Evolutionary conservation across 768 basidiomycete species (phyloP), one percentile per base, ranked within the genome.

Genomic region (Tricholoma matsutake): DNA sequence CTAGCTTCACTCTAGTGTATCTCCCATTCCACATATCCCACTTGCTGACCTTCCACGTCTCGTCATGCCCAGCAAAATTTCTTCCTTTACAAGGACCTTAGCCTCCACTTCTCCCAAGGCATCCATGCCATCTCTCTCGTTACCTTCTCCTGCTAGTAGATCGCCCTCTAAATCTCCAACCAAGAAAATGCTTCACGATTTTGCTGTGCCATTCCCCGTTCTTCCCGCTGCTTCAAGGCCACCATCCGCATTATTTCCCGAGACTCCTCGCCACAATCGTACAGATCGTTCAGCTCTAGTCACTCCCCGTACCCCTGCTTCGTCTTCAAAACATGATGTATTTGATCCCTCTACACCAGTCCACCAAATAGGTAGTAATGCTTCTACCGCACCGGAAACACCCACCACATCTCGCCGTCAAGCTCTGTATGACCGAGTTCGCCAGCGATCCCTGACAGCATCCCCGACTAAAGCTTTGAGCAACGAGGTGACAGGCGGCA

Each of bases 401-500:
- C 91, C 91, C 1, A 83, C 83, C 14, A 86, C 86, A 35, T 88
- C 92, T 35, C 83, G 92, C 47, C 82, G 92, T 49, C 85, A 87
- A 67, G 92, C 92, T 7, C 76, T 94, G 1, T 91, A 91, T 65
- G 92, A 94, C 64, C 89, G 92, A 41, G 77, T 94, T 51, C 87
- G 88, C 16, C 87, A 88, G 67, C 82, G 84, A 59, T 92, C 91
- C 4, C 70, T 92, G 57, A 83, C 84, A 1, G 75, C 79, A 37
- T 85, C 89, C 8, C 91, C 92, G 0, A 84, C 83, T 52, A 91
- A 91, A 69, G 70, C 74, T 18, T 74, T 76, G 54, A 79, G 76
- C 52, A 75, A 69, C 55, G 76, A 79, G 18, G 73, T 72, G 16
- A 64, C 67, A 14, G 79, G 79, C 3, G 76, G 78, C 10, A 84